Conservation (phyloP, 257 asterid genomes). For the Fraxinus pennsylvanica region DNA sequence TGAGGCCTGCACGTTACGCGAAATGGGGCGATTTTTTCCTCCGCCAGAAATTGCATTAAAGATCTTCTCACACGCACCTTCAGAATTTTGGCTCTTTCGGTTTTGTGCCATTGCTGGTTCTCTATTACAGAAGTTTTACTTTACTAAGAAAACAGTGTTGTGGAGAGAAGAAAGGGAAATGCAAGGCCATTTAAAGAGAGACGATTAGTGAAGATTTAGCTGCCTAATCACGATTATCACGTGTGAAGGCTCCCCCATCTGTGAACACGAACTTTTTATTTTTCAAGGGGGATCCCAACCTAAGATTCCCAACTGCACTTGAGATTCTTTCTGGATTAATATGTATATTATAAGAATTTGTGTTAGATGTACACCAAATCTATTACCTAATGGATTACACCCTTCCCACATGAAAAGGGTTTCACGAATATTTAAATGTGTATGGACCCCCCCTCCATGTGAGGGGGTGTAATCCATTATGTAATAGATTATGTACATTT, state of each 20-base stretch:
- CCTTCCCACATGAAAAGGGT: too few relatives aligned
- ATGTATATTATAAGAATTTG: background rate
- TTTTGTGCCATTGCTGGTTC: constrained; percentile 32
- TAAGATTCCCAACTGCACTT: constrained; percentile 5
- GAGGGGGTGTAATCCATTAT: too few relatives aligned
- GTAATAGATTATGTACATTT: too few relatives aligned
- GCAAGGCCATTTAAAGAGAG: constrained; percentile 19
- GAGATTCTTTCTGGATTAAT: background rate
- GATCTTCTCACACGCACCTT: constrained; percentile 14
- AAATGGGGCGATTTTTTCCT: background rate
- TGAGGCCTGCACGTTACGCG: background rate
- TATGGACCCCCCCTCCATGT: too few relatives aligned
- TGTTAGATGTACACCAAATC: too few relatives aligned
- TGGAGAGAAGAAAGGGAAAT: background rate
- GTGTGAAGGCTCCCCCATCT: constrained; percentile 26
- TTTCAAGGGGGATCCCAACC: constrained; percentile 15
- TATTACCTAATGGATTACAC: too few relatives aligned
- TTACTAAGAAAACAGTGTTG: constrained; percentile 1
- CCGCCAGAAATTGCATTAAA: background rate
- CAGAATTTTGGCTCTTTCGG: constrained; percentile 1
- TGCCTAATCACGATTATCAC: background rate
- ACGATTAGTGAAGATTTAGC: constrained; percentile 1
- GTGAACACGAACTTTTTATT: background rate
- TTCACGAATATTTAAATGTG: too few relatives aligned
- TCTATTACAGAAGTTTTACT: background rate